Evolutionary conservation across 768 basidiomycete genomes (phyloP), one percentile per base, ranked within the genome.

Genomic region (Infundibulicybe gibba): DNA sequence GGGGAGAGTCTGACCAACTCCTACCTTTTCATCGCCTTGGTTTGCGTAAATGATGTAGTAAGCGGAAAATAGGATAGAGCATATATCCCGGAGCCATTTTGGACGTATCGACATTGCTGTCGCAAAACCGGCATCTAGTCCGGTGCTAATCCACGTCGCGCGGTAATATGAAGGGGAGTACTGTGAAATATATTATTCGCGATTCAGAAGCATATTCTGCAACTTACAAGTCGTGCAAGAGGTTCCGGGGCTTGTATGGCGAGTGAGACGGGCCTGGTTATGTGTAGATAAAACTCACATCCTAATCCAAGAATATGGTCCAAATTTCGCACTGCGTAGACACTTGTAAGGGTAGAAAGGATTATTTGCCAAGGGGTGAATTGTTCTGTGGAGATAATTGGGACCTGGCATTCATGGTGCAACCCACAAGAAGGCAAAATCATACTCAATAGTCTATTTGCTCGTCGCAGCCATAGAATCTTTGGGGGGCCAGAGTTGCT

Each of bases 301-400:
- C 77, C 83, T 13, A 95, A 71, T 3, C 92, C 93, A 6, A 94
- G 63, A 13, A 97, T 75, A 66, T 85, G 87, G 65, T 94, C 93
- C 11, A 94, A 67, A 64, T 97, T 90, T 11, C 88, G 75, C 41
- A 87, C 60, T 14, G 90, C 85, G 61, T 97, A 99, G 4, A 95
- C 72, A 21, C 80, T 65, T 1, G 94, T 97, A 48, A 97, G 68
- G 0, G 93, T 91, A 54, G 81, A 87, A 46, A 92, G 76, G 42
- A 97, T 79, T 56, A 97, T 76, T 60, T 99, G 94, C 87, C 93
- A 99, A n/a, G 97, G 97, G 0, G 94, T 87, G 70, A 92, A 95
- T 16, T 82, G 81, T 59, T 76, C 85, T 92, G 60, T 37, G 50
- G 54, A 32, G 16, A 38, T n/a, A n/a, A 38, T n/a, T 38, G 41